phyloP scores from a whole-genome alignment of 192 early-diverging fungal species.

The Mortierella antarctica region DNA sequence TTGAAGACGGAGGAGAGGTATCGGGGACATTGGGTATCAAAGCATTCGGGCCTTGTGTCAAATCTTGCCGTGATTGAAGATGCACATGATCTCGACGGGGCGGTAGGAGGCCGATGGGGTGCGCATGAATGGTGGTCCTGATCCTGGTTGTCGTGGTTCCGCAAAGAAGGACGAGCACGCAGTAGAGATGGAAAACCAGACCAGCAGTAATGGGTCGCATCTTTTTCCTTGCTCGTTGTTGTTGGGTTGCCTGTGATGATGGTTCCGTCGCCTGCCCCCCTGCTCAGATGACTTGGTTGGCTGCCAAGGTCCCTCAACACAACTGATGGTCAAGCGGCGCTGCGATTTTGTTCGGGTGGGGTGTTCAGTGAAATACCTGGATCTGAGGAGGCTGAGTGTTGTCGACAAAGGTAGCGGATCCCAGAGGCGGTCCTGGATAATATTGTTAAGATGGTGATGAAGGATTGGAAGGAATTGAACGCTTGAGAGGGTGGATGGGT shows the following conservation, averaged over 20 bases:
- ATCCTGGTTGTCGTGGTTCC: not conserved
- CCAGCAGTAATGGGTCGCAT: constrained; percentile 15
- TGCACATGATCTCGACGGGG: not conserved
- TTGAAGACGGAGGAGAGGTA: not conserved
- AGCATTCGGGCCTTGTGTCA: not conserved
- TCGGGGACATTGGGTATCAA: not conserved
- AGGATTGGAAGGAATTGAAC: too few species aligned
- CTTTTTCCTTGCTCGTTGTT: not conserved
- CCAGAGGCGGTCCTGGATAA: too few species aligned
- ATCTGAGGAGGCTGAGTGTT: too few species aligned
- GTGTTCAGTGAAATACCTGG: too few species aligned
- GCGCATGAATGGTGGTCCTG: constrained; percentile 13
- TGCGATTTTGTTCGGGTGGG: too few species aligned
- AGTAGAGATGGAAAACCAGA: constrained; percentile 11
- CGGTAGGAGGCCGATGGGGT: constrained; percentile 6
- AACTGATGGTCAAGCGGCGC: too few species aligned
- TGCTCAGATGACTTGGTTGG: not conserved
- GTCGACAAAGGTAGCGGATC: too few species aligned
- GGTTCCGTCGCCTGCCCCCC: not conserved
- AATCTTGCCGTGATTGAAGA: constrained; percentile 4
- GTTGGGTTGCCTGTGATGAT: not conserved
- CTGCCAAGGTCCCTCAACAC: not conserved
- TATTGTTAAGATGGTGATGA: too few species aligned
- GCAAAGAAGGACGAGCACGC: constrained; percentile 23
- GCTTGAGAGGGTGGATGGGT: too few species aligned